phyloP scores from a whole-genome alignment of 768 basidiomycete genomes.

The Boletus edulis region DNA sequence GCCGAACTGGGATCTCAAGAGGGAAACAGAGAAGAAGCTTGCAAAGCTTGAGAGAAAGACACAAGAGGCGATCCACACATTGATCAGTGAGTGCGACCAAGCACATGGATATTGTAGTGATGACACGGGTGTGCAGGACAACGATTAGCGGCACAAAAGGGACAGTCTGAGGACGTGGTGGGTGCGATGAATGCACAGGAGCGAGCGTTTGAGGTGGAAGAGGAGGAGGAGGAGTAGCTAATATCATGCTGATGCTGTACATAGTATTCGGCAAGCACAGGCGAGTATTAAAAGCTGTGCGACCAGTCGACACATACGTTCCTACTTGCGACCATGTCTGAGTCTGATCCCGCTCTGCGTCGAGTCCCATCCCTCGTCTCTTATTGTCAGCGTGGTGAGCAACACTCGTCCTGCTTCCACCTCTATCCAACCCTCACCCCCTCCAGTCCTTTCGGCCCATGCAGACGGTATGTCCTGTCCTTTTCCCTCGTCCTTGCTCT shows the following conservation, averaged over 20 bases:
- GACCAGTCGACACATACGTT: not conserved
- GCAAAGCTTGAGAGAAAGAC: conserved; percentile 88
- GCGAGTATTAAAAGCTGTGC: conserved; percentile 15
- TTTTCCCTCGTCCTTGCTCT: not conserved
- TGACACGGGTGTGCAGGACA: conserved; percentile 51
- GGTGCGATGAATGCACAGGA: conserved; percentile 84
- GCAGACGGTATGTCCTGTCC: conserved; percentile 51
- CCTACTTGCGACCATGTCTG: not conserved
- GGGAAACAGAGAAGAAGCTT: conserved; percentile 89
- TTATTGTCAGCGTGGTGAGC: conserved; percentile 71
- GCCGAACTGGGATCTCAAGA: conserved; percentile 94
- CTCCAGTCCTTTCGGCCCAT: conserved; percentile 55
- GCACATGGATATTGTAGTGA: conserved; percentile 2
- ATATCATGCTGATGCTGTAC: not conserved
- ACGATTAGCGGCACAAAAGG: conserved; percentile 76
- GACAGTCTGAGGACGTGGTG: conserved; percentile 73
- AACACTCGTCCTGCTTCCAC: not conserved
- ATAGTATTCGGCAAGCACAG: conserved; percentile 15
- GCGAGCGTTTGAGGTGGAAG: conserved; percentile 49
- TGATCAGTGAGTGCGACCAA: conserved; percentile 70
- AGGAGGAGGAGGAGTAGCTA: conserved; percentile 21
- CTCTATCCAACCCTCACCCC: conserved; percentile 13
- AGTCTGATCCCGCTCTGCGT: conserved; percentile 33
- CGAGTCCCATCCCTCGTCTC: conserved; percentile 63
- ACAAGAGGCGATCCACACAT: conserved; percentile 86